Evolutionary conservation across 139 green algal species (phyloP), one percentile per base, ranked within the genome.

Genomic region (Nannochloris sp.): DNA sequence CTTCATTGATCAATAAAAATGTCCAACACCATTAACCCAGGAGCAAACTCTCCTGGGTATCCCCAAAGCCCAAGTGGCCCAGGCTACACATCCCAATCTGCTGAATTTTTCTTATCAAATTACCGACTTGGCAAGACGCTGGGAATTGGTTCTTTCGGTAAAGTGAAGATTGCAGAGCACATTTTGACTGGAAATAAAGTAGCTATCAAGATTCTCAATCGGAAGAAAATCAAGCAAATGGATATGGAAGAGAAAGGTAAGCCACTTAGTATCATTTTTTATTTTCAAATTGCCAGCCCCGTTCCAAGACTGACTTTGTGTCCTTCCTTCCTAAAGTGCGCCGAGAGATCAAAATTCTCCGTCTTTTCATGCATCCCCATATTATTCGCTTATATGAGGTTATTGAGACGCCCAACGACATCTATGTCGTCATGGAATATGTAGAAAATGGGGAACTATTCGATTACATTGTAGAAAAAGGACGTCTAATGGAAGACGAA

Each of bases 401-500:
- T 13, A 92, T 99, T 12, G 95, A 99, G 71, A 98, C 95, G 3
- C 70, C 82, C 23, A 82, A 76, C 10, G 95, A 99, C 83, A 97
- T 99, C 60, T 99, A 96, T 62, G 90, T 99, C 7, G 84, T 99
- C 45, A 99, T 97, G 90, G 94, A 99, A 84, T 99, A 97, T 54
- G 94, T 98, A 14, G 71, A 95, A 82, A 81, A 74, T 19, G 94
- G 94, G 25, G 94, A 99, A 82, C 85, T 99, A 67, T 99, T 99
- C 81, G 94, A 99, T 73, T 98, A 99, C 83, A 99, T 99, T 53
- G 94, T 99, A 5, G 94, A 99, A 76, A 99, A 99, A 79, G 94
- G 94, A 8, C 83, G 94, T 12, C 77, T 99, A 63, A 67, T 87
- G 32, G 94, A 99, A 70, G 92, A 99, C 37, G 94, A 99, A 68